phyloP scores from a whole-genome alignment of 2,329 filamentous ascomycete genomes.

The Arthroderma sp. region DNA sequence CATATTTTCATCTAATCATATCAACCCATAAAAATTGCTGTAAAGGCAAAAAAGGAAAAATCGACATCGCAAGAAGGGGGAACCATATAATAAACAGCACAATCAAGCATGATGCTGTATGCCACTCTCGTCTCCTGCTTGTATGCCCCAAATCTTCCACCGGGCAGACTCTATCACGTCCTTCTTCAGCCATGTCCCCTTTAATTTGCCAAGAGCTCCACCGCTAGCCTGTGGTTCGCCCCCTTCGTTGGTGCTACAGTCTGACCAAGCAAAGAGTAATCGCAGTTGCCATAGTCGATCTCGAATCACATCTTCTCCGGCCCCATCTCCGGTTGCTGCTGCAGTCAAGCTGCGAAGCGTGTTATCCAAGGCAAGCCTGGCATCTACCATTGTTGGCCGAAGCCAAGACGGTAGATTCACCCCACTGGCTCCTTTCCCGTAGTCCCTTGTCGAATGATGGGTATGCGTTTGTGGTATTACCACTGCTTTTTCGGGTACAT shows the following conservation, averaged over 20 bases:
- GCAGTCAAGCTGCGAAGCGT: conserved; percentile 25
- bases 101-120: too few relatives aligned
- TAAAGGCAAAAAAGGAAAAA: too few relatives aligned
- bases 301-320: conserved; percentile 32
- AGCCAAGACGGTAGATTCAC: conserved; percentile 37
- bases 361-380: conserved; percentile 52
- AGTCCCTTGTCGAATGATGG: conserved; percentile 15
- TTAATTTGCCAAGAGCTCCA: conserved; percentile 21
- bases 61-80: too few relatives aligned
- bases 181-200: conserved; percentile 25
- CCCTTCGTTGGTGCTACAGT: conserved; percentile 20
- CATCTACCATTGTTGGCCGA: conserved; percentile 54
- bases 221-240: conserved; percentile 19
- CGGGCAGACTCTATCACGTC: conserved; percentile 28
- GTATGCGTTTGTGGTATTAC: conserved; percentile 40
- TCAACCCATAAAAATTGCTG: too few relatives aligned
- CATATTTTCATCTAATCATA: too few relatives aligned
- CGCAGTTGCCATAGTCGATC: conserved; percentile 50
- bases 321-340: conserved; percentile 20
- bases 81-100: not conserved
- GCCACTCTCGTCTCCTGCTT: conserved; percentile 15
- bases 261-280: conserved; percentile 55
- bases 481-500: conserved; percentile 54
- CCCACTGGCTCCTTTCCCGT: conserved; percentile 30
- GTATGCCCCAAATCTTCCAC: conserved; percentile 32